Evolutionary conservation across 768 basidiomycete species (phyloP).

Genomic region (Hygrocybe coccinea): DNA sequence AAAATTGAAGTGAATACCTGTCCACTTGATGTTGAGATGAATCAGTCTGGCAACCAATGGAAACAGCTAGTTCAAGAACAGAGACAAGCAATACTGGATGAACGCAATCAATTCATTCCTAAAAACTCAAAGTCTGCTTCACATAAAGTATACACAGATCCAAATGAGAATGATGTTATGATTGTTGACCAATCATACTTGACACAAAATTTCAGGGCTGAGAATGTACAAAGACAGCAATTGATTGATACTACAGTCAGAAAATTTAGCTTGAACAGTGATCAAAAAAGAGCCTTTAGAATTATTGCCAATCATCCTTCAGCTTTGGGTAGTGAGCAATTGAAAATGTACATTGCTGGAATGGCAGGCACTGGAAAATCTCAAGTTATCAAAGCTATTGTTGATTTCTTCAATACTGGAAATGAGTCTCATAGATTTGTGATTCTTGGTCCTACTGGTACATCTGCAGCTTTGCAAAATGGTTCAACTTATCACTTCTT

Average conservation of each 20-base stretch:
- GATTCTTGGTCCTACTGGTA: constrained; percentile 24
- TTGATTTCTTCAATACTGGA: constrained; percentile 15
- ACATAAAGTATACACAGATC: background rate
- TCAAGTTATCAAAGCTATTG: constrained; percentile 26
- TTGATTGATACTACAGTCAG: constrained; percentile 3
- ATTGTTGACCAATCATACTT: constrained; percentile 11
- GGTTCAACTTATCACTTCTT: constrained; percentile 36
- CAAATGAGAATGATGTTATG: constrained; percentile 2
- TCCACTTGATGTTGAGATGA: background rate
- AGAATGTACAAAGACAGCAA: background rate
- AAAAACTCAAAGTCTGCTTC: no score
- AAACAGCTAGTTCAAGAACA: background rate
- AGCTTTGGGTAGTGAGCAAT: constrained; percentile 10
- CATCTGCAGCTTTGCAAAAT: constrained; percentile 23
- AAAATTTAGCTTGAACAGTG: constrained; percentile 23
- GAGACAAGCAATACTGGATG: background rate
- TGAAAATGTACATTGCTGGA: constrained; percentile 34
- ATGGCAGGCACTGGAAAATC: constrained; percentile 34
- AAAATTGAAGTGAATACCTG: background rate
- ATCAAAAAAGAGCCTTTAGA: constrained; percentile 29
- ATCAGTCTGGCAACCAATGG: background rate
- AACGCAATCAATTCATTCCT: background rate
- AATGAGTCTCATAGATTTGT: constrained; percentile 23
- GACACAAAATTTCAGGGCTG: constrained; percentile 1
- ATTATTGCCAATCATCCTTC: constrained; percentile 25